Evolutionary conservation across 495 filamentous ascomycete species (phyloP), one percentile per base, ranked within the genome.

Genomic region (Neurospora sp.): DNA sequence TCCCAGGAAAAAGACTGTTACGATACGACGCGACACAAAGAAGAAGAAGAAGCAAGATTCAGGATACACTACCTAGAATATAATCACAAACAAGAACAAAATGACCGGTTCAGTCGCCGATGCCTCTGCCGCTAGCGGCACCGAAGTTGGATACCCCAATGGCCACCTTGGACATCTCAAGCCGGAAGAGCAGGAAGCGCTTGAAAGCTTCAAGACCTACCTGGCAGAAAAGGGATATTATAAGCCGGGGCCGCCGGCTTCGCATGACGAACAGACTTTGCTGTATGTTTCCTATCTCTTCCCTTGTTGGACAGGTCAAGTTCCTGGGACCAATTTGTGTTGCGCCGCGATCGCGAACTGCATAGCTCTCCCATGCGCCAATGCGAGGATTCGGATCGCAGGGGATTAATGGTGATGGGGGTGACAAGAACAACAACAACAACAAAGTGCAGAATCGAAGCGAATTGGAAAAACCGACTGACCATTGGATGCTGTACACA

Each of bases 251-350:
- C 79, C 83, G 48, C 78, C 79, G 71, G 79, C 91, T 0, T 91
- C 89, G 74, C 92, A 94, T 79, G 92, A 93, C 71, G 93, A 96
- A 85, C 89, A 92, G 79, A 94, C 92, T 5, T 82, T 96, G 76
- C 85, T 96, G 92, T 94, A 85, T 75, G 91, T 83, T 66, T 18
- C 14, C 1, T 35, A 46, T 10, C 8, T 20, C 42, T 11, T 20
- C 42, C n/a, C 42, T 9, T 20, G 18, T n/a, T 42, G 14, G 41
- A 42, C 41, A 42, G 46, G 5, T 23, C 20, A 54, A 59, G 48
- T 35, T 35, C 11, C 27, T 12, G 27, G 14, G 54, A 18, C 7
- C 27, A 35, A 35, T 66, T 35, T 4, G 71, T 72, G 39, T 23
- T 69, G 44, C 38, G 42, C 31, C 42, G 18, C 44, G 44, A 41